A percentile compares a stretch with the other conserved stretches of the same genome.
Evolutionary conservation across 345 rosid species (phyloP).

Genomic region (Populus tremula): DNA sequence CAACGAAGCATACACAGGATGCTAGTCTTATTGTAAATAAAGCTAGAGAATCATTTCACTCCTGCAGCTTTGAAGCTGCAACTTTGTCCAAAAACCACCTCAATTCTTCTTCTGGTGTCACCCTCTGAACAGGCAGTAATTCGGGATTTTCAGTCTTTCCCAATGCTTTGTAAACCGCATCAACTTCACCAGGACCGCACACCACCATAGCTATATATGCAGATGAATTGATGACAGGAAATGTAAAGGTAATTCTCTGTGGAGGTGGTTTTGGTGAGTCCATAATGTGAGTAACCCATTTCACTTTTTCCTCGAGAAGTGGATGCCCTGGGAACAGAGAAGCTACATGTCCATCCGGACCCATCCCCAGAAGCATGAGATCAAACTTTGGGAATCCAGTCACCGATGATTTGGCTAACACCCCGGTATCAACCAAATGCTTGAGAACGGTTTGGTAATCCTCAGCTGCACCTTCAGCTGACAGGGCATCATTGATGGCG

Average conservation of each 20-base stretch:
- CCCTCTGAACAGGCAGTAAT: conserved; percentile 53
- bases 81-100: conserved; percentile 80
- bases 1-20: neutral
- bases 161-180: conserved; percentile 50
- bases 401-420: conserved; percentile 36
- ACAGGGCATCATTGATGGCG: conserved; percentile 66
- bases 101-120: conserved; percentile 61
- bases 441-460: conserved; percentile 69
- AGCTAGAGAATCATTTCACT: neutral
- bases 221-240: conserved; percentile 79
- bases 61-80: conserved; percentile 37
- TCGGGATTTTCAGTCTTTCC: conserved; percentile 32
- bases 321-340: conserved; percentile 70
- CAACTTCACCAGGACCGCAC: conserved; percentile 58
- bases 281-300: conserved; percentile 61
- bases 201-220: conserved; percentile 62
- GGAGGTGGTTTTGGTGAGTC: conserved; percentile 87
- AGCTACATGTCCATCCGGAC: conserved; percentile 86
- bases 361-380: conserved; percentile 83
- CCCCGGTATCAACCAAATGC: conserved; percentile 36
- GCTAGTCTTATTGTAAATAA: no score
- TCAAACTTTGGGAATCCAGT: conserved; percentile 74
- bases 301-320: conserved; percentile 54
- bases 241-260: conserved; percentile 69
- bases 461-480: conserved; percentile 76